phyloP scores from a whole-genome alignment of 2,329 filamentous ascomycete species.

The Ceratocystis destructans region DNA sequence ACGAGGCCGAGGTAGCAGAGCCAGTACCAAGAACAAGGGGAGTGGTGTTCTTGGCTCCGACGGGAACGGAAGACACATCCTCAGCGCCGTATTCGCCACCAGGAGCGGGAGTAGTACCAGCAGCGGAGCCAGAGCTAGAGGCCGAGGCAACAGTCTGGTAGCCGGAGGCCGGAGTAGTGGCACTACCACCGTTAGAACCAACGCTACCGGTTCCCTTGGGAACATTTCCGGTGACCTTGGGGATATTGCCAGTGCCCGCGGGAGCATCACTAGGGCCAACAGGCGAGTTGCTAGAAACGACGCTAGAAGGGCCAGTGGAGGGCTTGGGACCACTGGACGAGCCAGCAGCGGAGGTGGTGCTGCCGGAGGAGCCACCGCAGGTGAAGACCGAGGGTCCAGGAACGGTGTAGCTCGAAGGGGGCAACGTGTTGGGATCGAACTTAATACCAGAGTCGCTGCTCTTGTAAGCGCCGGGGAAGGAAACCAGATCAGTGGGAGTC shows the following conservation, averaged over 20 bases:
- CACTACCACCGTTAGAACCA: not conserved
- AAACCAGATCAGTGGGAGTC: conserved; percentile 22
- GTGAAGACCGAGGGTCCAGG: conserved; percentile 23
- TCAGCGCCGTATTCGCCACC: not conserved
- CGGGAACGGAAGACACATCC: not conserved
- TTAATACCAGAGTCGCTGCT: conserved; percentile 23
- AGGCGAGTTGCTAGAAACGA: not conserved
- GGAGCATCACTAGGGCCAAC: not conserved
- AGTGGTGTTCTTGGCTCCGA: not conserved
- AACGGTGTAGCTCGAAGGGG: conserved; percentile 23
- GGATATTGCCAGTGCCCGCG: not conserved
- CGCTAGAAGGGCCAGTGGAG: not conserved
- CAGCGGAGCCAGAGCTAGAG: not conserved
- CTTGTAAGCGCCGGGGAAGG: conserved; percentile 25
- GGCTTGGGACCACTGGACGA: not conserved
- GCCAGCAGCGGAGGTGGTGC: not conserved
- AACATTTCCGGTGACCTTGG: not conserved
- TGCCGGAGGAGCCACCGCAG: conserved; percentile 22
- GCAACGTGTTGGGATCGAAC: conserved; percentile 24
- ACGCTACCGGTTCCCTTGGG: not conserved
- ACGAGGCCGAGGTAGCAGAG: conserved; percentile 7
- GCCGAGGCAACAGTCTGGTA: not conserved
- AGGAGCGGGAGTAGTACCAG: not conserved
- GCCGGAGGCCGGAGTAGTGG: not conserved
- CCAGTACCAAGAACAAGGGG: not conserved